Conservation (phyloP, 352 stramenopile species). For the Salisapilia sapeloensis region DNA sequence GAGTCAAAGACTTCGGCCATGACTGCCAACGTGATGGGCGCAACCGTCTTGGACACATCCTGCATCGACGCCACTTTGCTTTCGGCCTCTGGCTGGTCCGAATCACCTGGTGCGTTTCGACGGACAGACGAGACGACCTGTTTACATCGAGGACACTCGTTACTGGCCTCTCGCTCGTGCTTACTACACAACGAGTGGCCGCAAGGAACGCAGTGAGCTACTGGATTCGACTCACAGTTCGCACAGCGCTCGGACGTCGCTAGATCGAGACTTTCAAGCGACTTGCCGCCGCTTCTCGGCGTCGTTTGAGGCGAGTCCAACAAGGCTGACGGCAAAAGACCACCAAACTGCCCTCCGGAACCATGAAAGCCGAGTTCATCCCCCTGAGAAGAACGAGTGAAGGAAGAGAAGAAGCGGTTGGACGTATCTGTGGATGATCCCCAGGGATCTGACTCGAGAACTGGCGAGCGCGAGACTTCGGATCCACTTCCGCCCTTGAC, state of each 20-base stretch:
- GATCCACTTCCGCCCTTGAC: conserved; percentile 8
- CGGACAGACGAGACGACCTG: conserved; percentile 1
- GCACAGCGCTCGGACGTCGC: conserved; percentile 4
- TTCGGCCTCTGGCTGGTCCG: not conserved
- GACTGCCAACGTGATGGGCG: conserved; percentile 35
- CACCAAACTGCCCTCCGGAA: conserved; percentile 58
- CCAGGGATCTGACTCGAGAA: not conserved
- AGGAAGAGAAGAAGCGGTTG: no score
- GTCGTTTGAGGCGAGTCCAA: conserved; percentile 70
- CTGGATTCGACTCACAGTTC: conserved; percentile 5
- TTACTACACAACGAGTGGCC: conserved; percentile 5
- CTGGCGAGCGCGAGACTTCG: conserved; percentile 10
- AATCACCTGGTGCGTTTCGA: conserved; percentile 1
- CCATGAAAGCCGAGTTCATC: conserved; percentile 8
- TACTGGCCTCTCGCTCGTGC: conserved; percentile 1
- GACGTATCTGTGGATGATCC: not conserved
- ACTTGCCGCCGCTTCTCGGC: conserved; percentile 20
- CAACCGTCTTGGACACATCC: conserved; percentile 8
- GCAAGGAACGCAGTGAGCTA: conserved; percentile 4
- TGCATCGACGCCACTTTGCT: conserved; percentile 1
- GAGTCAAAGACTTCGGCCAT: conserved; percentile 55
- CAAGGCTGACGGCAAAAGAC: conserved; percentile 50
- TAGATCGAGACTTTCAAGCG: conserved; percentile 8
- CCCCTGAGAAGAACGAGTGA: conserved; percentile 1
- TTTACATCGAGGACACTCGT: no score